phyloP scores from a whole-genome alignment of 306 rosid genomes.

The Inga laurina region DNA sequence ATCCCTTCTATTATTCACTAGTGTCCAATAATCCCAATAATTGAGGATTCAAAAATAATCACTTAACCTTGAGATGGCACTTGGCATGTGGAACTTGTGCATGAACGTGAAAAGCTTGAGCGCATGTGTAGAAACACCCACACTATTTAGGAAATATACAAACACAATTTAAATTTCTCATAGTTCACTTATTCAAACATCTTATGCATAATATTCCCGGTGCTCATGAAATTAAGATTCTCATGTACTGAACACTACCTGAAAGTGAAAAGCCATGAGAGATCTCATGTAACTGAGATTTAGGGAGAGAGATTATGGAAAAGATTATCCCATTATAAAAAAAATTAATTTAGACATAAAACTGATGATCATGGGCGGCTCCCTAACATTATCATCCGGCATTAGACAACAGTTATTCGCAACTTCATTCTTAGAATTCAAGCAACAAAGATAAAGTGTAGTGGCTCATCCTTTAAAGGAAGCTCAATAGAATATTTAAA shows the following conservation, averaged over 20 bases:
- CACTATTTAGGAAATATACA: background rate
- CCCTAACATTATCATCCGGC: constrained; percentile 4
- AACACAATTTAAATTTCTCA: background rate
- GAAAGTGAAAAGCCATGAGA: constrained; percentile 17
- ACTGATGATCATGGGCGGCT: background rate
- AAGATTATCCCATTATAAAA: constrained; percentile 15
- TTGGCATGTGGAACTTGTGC: background rate
- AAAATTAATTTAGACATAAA: background rate
- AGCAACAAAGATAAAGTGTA: background rate
- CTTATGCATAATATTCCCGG: background rate
- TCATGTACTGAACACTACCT: background rate
- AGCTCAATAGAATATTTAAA: background rate
- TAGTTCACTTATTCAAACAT: background rate
- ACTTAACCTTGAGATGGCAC: background rate
- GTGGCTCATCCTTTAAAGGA: background rate
- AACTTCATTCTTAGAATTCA: background rate
- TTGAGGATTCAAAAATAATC: background rate
- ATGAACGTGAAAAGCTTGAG: background rate
- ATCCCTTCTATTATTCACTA: background rate
- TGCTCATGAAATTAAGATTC: background rate
- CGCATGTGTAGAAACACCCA: background rate
- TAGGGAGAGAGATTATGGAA: background rate
- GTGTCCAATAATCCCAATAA: background rate
- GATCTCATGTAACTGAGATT: constrained; percentile 14
- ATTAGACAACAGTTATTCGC: background rate